Base-by-base conservation (phyloP, 2,329 filamentous ascomycete genomes). In the Stemphylium beticola region DNA sequence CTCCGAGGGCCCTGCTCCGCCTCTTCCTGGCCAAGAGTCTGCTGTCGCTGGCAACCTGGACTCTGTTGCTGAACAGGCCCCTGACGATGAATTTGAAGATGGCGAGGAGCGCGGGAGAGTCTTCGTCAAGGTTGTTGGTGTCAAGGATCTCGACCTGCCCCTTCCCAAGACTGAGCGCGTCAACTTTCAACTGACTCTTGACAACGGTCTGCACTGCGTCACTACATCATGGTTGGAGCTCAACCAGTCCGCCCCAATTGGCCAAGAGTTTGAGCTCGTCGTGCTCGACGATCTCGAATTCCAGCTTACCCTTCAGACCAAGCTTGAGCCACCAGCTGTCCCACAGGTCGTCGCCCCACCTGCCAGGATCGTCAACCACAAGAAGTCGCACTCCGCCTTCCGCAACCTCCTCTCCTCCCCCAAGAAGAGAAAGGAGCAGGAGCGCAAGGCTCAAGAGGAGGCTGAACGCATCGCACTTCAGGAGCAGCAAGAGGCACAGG, bases 221-320 rank as follows among this genome's bases (percentile, higher is more conserved):
- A 99, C 95, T 0, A 99, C 95, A 3, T 89, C 92, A 0, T 97
- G 92, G 91, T 82, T 98, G 8, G 95, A 99, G 75, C 82, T 99
- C 55, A 92, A 92, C 17, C 90, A 90, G 65, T 93, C 90, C 55
- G 93, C 95, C 2, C 92, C 95, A 0, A 98, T 99, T 65, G 95
- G 93, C 6, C 95, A 99, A 72, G 95, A 99, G 74, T 99, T 99
- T 67, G 95, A 99, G 78, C 87, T 99, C 39, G 93, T 98, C 29
- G 95, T 99, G 22, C 88, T 96, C 44, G 95, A 96, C 65, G 95
- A 99, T 66, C 86, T 99, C n/a, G 95, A 99, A 75, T 99, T 99
- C 79, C 95, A 99, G 77, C 85, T 99, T 34, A 98, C 95, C 0
- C 84, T 99, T 12, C 96, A 97, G 64, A 96, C 96, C 61, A 97